Base-by-base conservation (phyloP, 331 rosid species). In the Phaseolus coccineus region DNA sequence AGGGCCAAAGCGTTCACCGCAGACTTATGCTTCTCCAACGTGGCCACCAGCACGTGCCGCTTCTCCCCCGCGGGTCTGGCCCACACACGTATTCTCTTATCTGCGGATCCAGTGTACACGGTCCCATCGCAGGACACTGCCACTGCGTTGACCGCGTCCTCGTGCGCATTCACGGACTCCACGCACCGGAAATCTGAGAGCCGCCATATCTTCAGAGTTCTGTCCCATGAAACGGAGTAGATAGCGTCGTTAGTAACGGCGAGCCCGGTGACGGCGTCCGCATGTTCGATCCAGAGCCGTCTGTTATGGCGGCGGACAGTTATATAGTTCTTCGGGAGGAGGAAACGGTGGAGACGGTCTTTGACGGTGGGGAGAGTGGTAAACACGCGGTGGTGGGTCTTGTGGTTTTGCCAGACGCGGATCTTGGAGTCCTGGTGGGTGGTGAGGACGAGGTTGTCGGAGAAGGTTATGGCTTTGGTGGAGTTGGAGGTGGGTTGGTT, bases 141-240 rank as follows among this genome's bases (percentile, higher is more conserved):
- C 8, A 87, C 88, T 12, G 90, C 88, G 67, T 84, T 84, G 63
- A 87, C 83, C 2, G 90, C 90, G 6, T 87, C 90, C 27, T 87
- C 90, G 64, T 87, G 90, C 2, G 88, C 88, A 30, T 47, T 78
- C 4, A 87, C 64, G 0, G 88, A 84, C 55, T 87, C 90, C 28
- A 87, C 19, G 14, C 90, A 87, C 2, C 86, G 84, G 1, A 87
- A 77, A 69, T 87, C 86, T 1, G 81, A 75, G 0, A 74, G 42
- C 0, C 88, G 62, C 90, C 90, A 87, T 59, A 87, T 80, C 70
- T 87, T 87, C 3, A 87, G 72, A 3, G 84, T 84, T 57, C 77
- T 78, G 13, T 87, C 90, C 90, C 90, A 87, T 8, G 90, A 87
- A 48, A 87, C 90, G 14, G 90, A 87, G 69, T 87, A 87, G 6